A percentile compares a stretch with the other conserved stretches of the same genome.
phyloP scores from a whole-genome alignment of 2,329 filamentous ascomycete species.

The Cladosporium sp. region DNA sequence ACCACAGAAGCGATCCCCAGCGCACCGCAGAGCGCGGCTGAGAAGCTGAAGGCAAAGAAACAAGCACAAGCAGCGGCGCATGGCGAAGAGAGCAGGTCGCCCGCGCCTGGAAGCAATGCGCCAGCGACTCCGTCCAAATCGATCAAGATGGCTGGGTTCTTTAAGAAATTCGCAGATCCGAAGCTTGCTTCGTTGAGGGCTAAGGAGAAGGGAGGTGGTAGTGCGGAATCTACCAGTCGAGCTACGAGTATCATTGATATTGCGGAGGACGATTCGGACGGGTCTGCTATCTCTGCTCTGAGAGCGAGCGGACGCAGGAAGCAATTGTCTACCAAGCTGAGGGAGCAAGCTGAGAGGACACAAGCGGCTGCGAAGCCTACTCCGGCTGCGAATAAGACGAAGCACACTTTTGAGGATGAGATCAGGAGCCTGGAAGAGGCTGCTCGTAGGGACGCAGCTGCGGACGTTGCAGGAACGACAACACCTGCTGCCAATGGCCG shows the following conservation, averaged over 20 bases:
- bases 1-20: background rate
- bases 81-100: background rate
- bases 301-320: conserved; percentile 1
- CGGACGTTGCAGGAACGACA: conserved; percentile 16
- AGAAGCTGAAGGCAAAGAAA: conserved; percentile 5
- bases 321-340: background rate
- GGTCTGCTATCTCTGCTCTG: background rate
- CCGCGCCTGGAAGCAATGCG: conserved; percentile 12
- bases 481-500: conserved; percentile 12
- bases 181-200: conserved; percentile 3
- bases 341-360: background rate
- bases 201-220: background rate
- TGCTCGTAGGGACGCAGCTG: conserved; percentile 20
- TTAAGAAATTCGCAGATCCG: conserved; percentile 12
- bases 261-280: background rate
- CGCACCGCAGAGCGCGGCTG: conserved; percentile 12
- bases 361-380: background rate
- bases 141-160: conserved; percentile 11
- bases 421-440: conserved; percentile 26
- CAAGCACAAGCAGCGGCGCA: background rate
- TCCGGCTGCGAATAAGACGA: conserved; percentile 14
- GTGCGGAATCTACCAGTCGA: background rate
- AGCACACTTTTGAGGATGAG: conserved; percentile 32
- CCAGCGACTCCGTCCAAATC: conserved; percentile 7
- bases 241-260: background rate